phyloP scores from a whole-genome alignment of 768 basidiomycete genomes.

The Tylopilus felleus region DNA sequence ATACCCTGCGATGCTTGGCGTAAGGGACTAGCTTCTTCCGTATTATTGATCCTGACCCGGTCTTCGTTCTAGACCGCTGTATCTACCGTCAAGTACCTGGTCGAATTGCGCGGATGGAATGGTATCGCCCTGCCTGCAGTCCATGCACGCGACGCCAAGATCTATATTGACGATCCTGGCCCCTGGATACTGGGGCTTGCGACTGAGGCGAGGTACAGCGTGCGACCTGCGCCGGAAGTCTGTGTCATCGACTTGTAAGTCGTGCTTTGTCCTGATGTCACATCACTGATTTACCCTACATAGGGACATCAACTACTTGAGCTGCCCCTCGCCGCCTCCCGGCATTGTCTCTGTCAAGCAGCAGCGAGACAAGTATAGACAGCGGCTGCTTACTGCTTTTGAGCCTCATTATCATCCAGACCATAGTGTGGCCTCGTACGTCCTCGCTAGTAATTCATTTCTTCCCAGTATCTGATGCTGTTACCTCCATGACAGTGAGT shows the following conservation, averaged over 20 bases:
- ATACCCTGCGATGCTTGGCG: conserved; percentile 89
- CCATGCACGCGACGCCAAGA: conserved; percentile 86
- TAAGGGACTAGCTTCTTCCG: conserved; percentile 29
- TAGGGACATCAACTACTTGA: conserved; percentile 83
- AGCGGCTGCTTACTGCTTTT: conserved; percentile 71
- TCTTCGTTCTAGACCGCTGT: conserved; percentile 65
- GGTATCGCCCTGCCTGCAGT: conserved; percentile 81
- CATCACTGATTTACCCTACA: not conserved
- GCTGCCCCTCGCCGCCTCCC: conserved; percentile 74
- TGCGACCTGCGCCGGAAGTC: conserved; percentile 74
- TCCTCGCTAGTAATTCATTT: not conserved
- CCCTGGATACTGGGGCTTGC: conserved; percentile 94
- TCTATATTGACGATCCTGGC: conserved; percentile 94
- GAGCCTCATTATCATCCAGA: conserved; percentile 89
- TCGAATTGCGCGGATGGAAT: conserved; percentile 91
- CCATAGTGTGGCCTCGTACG: conserved; percentile 71
- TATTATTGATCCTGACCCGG: not conserved
- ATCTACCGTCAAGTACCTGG: conserved; percentile 85
- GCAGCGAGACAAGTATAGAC: conserved; percentile 77
- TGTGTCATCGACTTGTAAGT: conserved; percentile 84
- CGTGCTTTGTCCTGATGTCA: not conserved
- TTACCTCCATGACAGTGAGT: conserved; percentile 55
- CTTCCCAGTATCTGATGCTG: not conserved
- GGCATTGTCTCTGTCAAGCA: conserved; percentile 74
- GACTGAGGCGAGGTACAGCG: conserved; percentile 77